Evolutionary conservation across 495 filamentous ascomycete species (phyloP).

Genomic region (Rostrohypoxylon terebratum): DNA sequence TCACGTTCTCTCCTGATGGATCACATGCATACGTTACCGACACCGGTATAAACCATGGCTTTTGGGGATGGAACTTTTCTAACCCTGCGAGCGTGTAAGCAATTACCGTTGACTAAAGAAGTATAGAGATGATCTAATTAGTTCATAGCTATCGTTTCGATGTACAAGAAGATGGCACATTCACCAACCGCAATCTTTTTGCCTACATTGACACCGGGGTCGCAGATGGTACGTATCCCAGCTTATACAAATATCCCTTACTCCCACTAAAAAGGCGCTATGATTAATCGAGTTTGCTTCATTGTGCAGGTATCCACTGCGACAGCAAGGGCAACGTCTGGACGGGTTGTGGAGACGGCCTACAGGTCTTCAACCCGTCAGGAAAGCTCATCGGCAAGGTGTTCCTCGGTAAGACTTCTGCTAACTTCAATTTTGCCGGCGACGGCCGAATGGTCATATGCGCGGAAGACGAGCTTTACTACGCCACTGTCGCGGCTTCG

Average conservation of each 20-base stretch:
- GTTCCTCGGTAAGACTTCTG: conserved; percentile 55
- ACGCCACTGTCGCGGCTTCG: conserved; percentile 59
- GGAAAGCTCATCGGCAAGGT: conserved; percentile 71
- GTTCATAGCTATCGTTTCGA: conserved; percentile 54
- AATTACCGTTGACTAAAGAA: neutral
- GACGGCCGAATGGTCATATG: conserved; percentile 64
- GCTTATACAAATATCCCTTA: neutral
- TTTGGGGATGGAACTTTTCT: conserved; percentile 54
- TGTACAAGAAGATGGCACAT: conserved; percentile 56
- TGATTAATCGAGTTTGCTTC: neutral
- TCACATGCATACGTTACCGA: conserved; percentile 67
- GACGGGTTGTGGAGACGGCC: conserved; percentile 68
- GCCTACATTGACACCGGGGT: conserved; percentile 66
- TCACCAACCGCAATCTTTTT: conserved; percentile 64
- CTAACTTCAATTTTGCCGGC: conserved; percentile 70
- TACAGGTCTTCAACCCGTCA: conserved; percentile 70
- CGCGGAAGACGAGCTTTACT: conserved; percentile 63
- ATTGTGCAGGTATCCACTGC: conserved; percentile 60
- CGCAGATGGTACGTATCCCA: conserved; percentile 61
- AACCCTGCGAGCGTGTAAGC: conserved; percentile 56
- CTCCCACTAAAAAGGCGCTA: neutral
- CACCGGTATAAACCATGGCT: conserved; percentile 60
- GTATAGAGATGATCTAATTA: conserved; percentile 12
- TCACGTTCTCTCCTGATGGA: conserved; percentile 67
- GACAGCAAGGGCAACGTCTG: conserved; percentile 72